phyloP scores from a whole-genome alignment of 1,139 yeast species.

The Yamadazyma trypodendri region DNA sequence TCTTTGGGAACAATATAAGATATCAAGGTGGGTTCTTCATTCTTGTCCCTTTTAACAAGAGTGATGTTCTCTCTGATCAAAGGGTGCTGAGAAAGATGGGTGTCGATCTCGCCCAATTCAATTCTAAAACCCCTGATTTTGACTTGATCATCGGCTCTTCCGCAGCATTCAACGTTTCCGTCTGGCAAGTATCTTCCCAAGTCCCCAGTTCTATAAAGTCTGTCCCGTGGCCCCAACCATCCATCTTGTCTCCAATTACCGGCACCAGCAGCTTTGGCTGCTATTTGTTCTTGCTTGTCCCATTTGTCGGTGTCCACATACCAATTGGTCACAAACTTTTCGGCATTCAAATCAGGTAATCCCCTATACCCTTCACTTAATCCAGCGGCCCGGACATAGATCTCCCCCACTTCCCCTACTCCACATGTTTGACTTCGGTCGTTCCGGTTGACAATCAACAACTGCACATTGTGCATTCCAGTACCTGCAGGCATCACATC shows the following conservation, averaged over 20 bases:
- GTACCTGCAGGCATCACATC: slow-evolving; percentile 98
- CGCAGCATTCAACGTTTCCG: slow-evolving; percentile 97
- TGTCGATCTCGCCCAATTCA: slow-evolving; percentile 96
- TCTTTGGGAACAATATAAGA: slow-evolving; percentile 89
- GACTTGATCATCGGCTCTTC: slow-evolving; percentile 98
- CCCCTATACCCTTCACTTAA: slow-evolving; percentile 95
- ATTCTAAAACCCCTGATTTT: slow-evolving; percentile 98
- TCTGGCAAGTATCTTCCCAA: slow-evolving; percentile 94
- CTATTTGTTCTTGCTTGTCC: slow-evolving; percentile 49
- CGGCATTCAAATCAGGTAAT: slow-evolving; percentile 81
- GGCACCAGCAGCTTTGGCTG: slow-evolving; percentile 23
- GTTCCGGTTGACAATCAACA: slow-evolving; percentile 87
- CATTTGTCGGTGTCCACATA: slow-evolving; percentile 65
- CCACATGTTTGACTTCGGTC: slow-evolving; percentile 91
- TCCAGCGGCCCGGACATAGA: slow-evolving; percentile 97
- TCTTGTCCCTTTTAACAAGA: slow-evolving; percentile 87
- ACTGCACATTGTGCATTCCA: slow-evolving; percentile 94
- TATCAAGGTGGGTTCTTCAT: slow-evolving; percentile 87
- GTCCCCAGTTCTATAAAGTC: slow-evolving; percentile 96
- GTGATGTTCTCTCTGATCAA: slow-evolving; percentile 90
- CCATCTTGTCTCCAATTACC: slow-evolving; percentile 72
- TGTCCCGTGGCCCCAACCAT: slow-evolving; percentile 93
- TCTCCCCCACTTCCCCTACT: slow-evolving; percentile 98
- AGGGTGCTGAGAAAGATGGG: slow-evolving; percentile 91
- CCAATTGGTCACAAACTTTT: slow-evolving; percentile 91